A percentile compares a stretch with the other conserved stretches of the same genome.
phyloP scores from a whole-genome alignment of 176 grass and related monocot species.

The Paspalum notatum region DNA sequence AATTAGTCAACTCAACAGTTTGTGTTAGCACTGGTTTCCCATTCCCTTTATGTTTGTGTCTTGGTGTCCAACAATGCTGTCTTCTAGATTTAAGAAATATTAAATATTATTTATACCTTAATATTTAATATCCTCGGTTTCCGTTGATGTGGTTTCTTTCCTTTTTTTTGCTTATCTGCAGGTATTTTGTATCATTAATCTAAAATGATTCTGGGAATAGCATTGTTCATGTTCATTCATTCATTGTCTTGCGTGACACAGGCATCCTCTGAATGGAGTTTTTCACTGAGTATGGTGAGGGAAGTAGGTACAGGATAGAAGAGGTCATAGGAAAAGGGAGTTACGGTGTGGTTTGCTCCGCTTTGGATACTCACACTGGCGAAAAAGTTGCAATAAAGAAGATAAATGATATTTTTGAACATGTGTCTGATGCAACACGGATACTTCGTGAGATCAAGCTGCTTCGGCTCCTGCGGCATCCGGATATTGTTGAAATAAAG shows the following conservation, averaged over 20 bases:
- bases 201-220: not conserved
- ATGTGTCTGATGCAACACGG: constrained; percentile 72
- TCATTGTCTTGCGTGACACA: constrained; percentile 25
- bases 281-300: constrained; percentile 82
- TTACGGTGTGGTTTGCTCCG: constrained; percentile 82
- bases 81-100: not conserved
- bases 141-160: not conserved
- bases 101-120: not conserved
- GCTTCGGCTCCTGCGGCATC: no score
- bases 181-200: not conserved
- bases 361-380: constrained; percentile 57
- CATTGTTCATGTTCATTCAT: constrained; percentile 13
- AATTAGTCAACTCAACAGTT: not conserved
- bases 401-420: constrained; percentile 85
- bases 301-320: constrained; percentile 70
- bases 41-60: not conserved
- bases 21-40: not conserved
- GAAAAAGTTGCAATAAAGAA: constrained; percentile 85
- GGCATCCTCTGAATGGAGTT: constrained; percentile 58
- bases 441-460: constrained; percentile 86
- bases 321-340: constrained; percentile 88
- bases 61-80: not conserved
- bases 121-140: not conserved
- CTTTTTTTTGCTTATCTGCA: not conserved
- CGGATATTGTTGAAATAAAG: no score